phyloP scores from a whole-genome alignment of 768 basidiomycete species.

The Hortiboletus flavorubellus region DNA sequence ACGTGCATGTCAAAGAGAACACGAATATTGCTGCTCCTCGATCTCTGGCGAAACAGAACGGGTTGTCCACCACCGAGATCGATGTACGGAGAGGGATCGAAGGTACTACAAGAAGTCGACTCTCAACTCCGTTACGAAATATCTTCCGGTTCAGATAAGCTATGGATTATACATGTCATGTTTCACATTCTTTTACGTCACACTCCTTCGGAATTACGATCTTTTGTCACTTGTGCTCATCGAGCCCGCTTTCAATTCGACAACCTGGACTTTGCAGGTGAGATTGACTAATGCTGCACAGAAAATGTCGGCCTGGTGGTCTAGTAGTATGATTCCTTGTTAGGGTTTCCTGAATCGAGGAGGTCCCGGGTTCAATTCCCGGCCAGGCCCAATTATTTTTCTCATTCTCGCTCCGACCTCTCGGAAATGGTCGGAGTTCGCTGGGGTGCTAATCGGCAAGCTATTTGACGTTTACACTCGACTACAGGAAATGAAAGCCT shows the following conservation, averaged over 20 bases:
- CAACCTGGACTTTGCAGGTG: not conserved
- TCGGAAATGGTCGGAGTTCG: constrained; percentile 3
- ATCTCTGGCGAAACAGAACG: constrained; percentile 16
- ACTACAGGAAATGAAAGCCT: not conserved
- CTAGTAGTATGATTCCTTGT: constrained; percentile 69
- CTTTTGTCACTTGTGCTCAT: not conserved
- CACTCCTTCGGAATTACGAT: constrained; percentile 6
- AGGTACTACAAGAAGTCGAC: constrained; percentile 23
- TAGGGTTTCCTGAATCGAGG: constrained; percentile 48
- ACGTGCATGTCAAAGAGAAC: constrained; percentile 15
- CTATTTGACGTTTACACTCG: too few species aligned
- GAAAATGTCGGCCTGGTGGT: constrained; percentile 45
- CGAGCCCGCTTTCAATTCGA: not conserved
- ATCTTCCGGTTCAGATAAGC: constrained; percentile 31
- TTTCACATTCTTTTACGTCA: constrained; percentile 10
- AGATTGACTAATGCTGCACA: accelerated
- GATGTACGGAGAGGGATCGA: constrained; percentile 27
- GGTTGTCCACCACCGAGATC: constrained; percentile 5
- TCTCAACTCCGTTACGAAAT: constrained; percentile 30
- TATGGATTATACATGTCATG: not conserved
- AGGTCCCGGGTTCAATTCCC: constrained; percentile 63
- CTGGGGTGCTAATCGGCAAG: not conserved
- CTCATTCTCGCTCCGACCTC: not conserved
- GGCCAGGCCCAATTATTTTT: constrained; percentile 40
- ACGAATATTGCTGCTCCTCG: not conserved